phyloP scores from a whole-genome alignment of 306 rosid species.

The Echinosophora koreensis region DNA sequence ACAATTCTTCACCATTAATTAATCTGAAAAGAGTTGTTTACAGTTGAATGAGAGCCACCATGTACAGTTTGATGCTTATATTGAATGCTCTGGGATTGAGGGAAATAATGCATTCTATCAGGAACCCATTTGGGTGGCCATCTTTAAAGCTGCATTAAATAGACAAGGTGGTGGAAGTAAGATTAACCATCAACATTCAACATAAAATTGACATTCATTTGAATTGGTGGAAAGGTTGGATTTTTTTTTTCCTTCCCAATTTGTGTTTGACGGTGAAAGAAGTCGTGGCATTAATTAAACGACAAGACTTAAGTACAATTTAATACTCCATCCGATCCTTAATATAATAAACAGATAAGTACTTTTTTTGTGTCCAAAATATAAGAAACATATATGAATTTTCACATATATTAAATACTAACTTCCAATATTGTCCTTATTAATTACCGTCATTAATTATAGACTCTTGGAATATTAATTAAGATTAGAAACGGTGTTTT shows the following conservation, averaged over 20 bases:
- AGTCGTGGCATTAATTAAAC: neutral
- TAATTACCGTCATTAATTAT: no score
- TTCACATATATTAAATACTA: no score
- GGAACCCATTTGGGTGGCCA: constrained; percentile 18
- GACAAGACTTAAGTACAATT: no score
- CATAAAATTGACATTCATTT: neutral
- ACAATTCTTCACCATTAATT: constrained; percentile 31
- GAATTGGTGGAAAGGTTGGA: constrained; percentile 9
- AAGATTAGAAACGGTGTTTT: no score
- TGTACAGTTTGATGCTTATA: constrained; percentile 30
- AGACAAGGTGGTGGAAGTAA: constrained; percentile 42
- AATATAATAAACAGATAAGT: no score
- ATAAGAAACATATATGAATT: no score
- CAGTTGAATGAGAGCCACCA: constrained; percentile 7
- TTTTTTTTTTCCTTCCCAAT: neutral
- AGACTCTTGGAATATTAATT: no score
- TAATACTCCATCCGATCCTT: no score
- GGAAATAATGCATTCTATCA: no score
- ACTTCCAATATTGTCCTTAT: no score
- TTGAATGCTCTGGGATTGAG: neutral
- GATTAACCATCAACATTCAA: neutral
- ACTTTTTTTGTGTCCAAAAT: no score
- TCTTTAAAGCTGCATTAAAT: constrained; percentile 40
- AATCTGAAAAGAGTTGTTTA: constrained; percentile 12
- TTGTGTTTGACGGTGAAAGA: neutral